Conservation (phyloP, 495 filamentous ascomycete species). For the Penicillium atrosanguineum region DNA sequence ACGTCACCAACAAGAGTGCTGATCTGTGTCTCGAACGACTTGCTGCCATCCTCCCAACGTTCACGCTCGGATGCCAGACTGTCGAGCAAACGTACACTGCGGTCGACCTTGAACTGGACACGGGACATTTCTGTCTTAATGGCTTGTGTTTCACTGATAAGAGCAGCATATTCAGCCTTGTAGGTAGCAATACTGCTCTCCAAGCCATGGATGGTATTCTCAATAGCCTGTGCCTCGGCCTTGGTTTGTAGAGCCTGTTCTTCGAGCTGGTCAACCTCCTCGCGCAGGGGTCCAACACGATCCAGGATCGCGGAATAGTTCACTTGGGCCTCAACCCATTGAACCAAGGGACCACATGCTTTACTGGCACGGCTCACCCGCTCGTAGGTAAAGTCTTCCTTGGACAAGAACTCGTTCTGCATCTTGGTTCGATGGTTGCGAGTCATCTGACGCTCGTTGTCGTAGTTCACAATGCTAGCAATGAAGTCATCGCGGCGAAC, state of each 20-base stretch:
- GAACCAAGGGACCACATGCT: conserved; percentile 93
- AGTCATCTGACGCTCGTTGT: conserved; percentile 96
- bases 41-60: conserved; percentile 95
- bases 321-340: conserved; percentile 97
- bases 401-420: conserved; percentile 86
- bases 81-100: conserved; percentile 90
- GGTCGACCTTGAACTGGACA: conserved; percentile 96
- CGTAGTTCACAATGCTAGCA: conserved; percentile 94
- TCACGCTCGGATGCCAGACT: conserved; percentile 89
- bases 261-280: conserved; percentile 85
- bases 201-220: conserved; percentile 76
- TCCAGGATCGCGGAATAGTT: conserved; percentile 96
- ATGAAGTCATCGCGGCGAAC: conserved; percentile 95
- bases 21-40: conserved; percentile 96
- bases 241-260: conserved; percentile 89
- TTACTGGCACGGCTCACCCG: conserved; percentile 93
- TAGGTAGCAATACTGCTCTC: conserved; percentile 93
- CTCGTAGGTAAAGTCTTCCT: conserved; percentile 93
- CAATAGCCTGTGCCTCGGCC: conserved; percentile 87
- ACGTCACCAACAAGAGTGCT: conserved; percentile 95
- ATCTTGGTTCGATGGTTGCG: conserved; percentile 76
- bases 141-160: conserved; percentile 95
- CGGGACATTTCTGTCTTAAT: conserved; percentile 96
- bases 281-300: conserved; percentile 86
- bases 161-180: conserved; percentile 91